Percentiles rank a stretch among this genome's conserved stretches.
These are phyloP conservation scores for Debaryomyces nepalensis DNA, from an alignment of 1,139 yeast genomes.

Conservation along the genomic window DNA sequence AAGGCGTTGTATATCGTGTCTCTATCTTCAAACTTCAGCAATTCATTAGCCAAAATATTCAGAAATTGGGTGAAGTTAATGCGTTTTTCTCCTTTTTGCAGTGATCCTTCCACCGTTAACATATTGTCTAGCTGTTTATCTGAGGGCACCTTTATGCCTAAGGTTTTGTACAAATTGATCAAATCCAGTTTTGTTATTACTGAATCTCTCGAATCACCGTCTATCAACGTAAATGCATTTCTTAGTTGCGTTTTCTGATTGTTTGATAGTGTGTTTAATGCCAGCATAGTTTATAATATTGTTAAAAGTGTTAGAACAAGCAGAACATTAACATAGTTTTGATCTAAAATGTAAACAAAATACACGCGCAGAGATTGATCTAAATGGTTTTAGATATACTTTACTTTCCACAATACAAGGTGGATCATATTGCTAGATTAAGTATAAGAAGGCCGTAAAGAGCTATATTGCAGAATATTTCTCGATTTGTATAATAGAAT, in stretches of 20 bases:
- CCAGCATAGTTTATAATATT: conserved; percentile 24
- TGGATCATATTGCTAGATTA: too few species aligned
- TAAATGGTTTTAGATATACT: not conserved
- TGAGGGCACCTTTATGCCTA: conserved; percentile 48
- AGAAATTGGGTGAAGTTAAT: conserved; percentile 73
- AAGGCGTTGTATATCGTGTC: conserved; percentile 68
- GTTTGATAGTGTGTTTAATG: conserved; percentile 44
- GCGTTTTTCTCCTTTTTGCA: conserved; percentile 32
- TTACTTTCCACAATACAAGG: too few species aligned
- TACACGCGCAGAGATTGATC: conserved; percentile 11
- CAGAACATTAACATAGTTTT: not conserved
- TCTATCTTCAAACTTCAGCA: conserved; percentile 62
- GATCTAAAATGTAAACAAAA: conserved; percentile 11
- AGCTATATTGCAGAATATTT: not conserved
- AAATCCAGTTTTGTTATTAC: conserved; percentile 64
- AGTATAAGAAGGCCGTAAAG: not conserved
- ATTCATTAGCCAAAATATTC: conserved; percentile 65
- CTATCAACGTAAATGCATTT: conserved; percentile 66
- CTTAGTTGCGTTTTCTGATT: conserved; percentile 50
- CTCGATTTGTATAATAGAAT: not conserved
- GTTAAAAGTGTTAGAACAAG: not conserved
- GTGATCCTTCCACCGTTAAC: conserved; percentile 40
- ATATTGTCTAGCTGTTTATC: conserved; percentile 51
- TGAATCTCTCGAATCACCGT: conserved; percentile 79
- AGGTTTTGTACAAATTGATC: conserved; percentile 54